A percentile compares a stretch with the other conserved stretches of the same genome.
Evolutionary conservation across 164 flowering plant genomes (phyloP).

Genomic region (Magnolia officinalis): DNA sequence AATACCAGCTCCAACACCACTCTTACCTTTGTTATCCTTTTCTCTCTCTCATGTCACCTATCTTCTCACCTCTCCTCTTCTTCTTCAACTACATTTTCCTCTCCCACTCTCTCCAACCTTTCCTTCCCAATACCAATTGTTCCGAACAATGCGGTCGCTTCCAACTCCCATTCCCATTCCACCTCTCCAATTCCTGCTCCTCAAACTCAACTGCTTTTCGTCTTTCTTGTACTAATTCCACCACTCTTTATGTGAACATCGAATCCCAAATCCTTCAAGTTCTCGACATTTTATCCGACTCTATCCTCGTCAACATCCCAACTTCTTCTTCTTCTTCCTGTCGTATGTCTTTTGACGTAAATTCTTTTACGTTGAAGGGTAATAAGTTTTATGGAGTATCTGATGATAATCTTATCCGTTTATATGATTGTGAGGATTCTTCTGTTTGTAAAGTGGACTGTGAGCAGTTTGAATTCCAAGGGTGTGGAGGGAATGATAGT

Average conservation of each 20-base stretch:
- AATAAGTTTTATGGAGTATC: slow-evolving; percentile 52
- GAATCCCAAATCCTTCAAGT: slow-evolving; percentile 30
- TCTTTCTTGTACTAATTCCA: slow-evolving; percentile 54
- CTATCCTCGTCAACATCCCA: slow-evolving; percentile 53
- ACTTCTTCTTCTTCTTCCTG: slow-evolving; percentile 24
- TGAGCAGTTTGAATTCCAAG: slow-evolving; percentile 31
- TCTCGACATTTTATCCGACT: slow-evolving; percentile 52
- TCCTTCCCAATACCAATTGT: slow-evolving; percentile 23
- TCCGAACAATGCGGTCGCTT: slow-evolving; percentile 48
- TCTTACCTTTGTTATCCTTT: background rate
- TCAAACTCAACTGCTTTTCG: slow-evolving; percentile 26
- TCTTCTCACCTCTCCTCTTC: slow-evolving; percentile 14
- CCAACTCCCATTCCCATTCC: slow-evolving; percentile 57
- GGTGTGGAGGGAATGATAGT: slow-evolving; percentile 36
- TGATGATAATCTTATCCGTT: slow-evolving; percentile 49
- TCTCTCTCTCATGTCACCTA: slow-evolving; percentile 10
- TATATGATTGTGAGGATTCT: slow-evolving; percentile 75
- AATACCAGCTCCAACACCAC: background rate
- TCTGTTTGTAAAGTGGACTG: slow-evolving; percentile 61
- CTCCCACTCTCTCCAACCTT: slow-evolving; percentile 5
- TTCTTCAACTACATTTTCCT: slow-evolving; percentile 13
- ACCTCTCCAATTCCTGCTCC: slow-evolving; percentile 36
- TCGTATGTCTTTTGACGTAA: slow-evolving; percentile 49
- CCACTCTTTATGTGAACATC: slow-evolving; percentile 46
- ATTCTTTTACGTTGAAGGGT: slow-evolving; percentile 35